Base-by-base conservation (phyloP, 176 grass and related monocot species). In the Bolboschoenus planiculmis region DNA sequence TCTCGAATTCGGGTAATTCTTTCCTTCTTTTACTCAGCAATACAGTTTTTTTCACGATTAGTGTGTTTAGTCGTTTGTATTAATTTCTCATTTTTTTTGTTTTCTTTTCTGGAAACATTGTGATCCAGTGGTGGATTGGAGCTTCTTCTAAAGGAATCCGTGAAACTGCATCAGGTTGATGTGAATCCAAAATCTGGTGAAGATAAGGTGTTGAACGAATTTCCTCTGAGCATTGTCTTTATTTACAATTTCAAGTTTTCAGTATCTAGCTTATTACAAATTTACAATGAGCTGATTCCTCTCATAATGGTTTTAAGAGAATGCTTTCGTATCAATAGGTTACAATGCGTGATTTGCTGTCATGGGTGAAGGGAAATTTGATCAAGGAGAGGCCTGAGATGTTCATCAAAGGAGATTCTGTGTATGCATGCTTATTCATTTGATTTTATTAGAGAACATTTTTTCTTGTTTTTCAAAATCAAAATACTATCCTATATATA, bases 321-420 rank as follows among this genome's bases (percentile, higher is more conserved):
- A 2, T 68, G 7, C 9, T 26, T 62, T 57, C 60, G 35, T 18
- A 27, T 57, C 47, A 67, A 29, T 34, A 94, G 92, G 73, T 91
- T 39, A 78, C 57, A 0, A 90, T 95, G 90, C 77, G 62, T 18
- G 87, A 77, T 7, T 42, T 98, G 72, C 87, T 98, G 11, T 60
- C 87, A 35, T 98, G 92, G 92, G 87, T 91, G n/a, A 91, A 91
- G 88, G 81, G 84, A 58, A 98, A 90, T 78, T 83, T 98, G 85
- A 95, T 98, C 87, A 98, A 98, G 84, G 95, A 98, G 81, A 85
- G 90, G 13, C 92, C 89, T 1, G 95, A 98, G 84, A 98, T 98
- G 95, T 98, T 98, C 86, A 47, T 98, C 44, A 95, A 98, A 83
- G 95, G 84, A 0, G 90, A 93, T 44, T 87, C 89, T 10, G 95